These are phyloP conservation scores for Malus sylvestris DNA, from an alignment of 306 rosid genomes.

Conservation along the genomic window DNA sequence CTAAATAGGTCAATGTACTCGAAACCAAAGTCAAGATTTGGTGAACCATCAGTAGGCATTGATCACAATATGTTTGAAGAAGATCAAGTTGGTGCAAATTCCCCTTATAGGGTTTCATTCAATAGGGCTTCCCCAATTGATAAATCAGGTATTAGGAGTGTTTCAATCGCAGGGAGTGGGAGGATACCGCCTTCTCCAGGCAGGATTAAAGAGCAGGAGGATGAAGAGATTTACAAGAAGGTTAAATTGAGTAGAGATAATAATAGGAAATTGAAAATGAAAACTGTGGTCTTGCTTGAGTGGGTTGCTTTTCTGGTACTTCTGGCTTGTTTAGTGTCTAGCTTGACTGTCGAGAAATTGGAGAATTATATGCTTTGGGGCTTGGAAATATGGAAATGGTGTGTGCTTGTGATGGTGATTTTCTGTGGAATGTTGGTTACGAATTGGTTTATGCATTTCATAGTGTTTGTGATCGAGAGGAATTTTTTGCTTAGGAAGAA, in stretches of 20 bases:
- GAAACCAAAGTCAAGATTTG: conserved; percentile 80
- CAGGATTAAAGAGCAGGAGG: conserved; percentile 43
- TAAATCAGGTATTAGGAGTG: conserved; percentile 17
- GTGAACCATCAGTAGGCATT: conserved; percentile 43
- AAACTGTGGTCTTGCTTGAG: conserved; percentile 35
- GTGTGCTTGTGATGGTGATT: conserved; percentile 60
- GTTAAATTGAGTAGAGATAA: conserved; percentile 48
- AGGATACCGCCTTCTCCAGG: conserved; percentile 35
- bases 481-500: conserved; percentile 76
- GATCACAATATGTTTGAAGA: conserved; percentile 46
- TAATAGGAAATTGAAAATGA: conserved; percentile 39
- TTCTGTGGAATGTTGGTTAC: conserved; percentile 75
- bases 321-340: conserved; percentile 40
- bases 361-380: conserved; percentile 36
- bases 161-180: conserved; percentile 42
- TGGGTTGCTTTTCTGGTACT: conserved; percentile 40
- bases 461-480: conserved; percentile 74
- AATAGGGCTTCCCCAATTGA: conserved; percentile 42
- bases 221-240: conserved; percentile 53
- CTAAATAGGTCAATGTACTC: conserved; percentile 52
- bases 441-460: conserved; percentile 61
- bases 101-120: conserved; percentile 40
- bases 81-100: conserved; percentile 37
- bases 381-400: conserved; percentile 79
- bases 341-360: conserved; percentile 37